Conservation (phyloP, 139 green algal genomes). For the Coelastrella sp. region DNA sequence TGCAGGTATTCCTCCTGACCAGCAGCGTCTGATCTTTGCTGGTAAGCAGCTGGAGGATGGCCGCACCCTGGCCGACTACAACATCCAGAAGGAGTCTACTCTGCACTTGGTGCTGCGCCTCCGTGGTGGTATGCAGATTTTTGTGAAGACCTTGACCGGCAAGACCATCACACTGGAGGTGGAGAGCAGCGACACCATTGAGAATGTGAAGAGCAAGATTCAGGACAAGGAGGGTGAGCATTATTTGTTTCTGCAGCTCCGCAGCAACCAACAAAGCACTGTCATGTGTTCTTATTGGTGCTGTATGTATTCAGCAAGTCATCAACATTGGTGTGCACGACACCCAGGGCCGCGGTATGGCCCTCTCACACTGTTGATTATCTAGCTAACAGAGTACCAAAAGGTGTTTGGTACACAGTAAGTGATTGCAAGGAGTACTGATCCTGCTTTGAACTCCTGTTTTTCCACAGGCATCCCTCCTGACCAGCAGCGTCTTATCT, state of each 20-base stretch:
- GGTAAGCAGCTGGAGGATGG: slow-evolving; percentile 97
- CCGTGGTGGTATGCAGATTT: slow-evolving; percentile 90
- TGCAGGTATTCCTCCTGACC: neutral
- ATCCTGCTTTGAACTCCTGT: neutral
- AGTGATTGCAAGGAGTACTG: neutral
- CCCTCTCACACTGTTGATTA: neutral
- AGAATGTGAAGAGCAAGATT: slow-evolving; percentile 97
- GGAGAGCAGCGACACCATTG: slow-evolving; percentile 86
- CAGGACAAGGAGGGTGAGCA: slow-evolving; percentile 90
- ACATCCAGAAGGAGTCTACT: slow-evolving; percentile 93
- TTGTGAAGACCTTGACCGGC: slow-evolving; percentile 93
- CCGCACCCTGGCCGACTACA: slow-evolving; percentile 94
- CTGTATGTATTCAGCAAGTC: neutral
- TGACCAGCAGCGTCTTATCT: slow-evolving; percentile 96
- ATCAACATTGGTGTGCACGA: neutral
- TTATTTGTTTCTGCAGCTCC: neutral
- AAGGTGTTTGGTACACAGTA: no score
- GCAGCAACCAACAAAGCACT: neutral
- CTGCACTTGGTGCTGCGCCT: slow-evolving; percentile 89
- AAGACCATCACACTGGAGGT: slow-evolving; percentile 87
- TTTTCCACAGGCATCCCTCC: slow-evolving; percentile 81
- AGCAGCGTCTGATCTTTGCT: slow-evolving; percentile 85
- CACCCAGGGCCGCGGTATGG: neutral
- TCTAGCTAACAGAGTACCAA: neutral
- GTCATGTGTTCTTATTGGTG: neutral